Base-by-base conservation (phyloP, 371 early-diverging fungal species). In the Gilbertella persicaria region DNA sequence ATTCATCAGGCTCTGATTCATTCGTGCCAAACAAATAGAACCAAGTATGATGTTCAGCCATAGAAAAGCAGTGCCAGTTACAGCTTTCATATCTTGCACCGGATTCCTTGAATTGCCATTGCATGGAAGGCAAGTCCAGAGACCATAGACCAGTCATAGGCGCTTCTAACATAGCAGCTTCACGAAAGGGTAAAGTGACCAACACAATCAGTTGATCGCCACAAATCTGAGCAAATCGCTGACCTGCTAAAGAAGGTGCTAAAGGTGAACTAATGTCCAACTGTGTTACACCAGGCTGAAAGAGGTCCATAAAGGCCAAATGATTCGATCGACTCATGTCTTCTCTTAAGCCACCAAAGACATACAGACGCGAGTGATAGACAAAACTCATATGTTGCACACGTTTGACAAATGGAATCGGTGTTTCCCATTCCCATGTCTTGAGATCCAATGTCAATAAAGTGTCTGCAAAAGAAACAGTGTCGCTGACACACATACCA, bases 41-140 rank as follows among this genome's bases (percentile, higher is more conserved):
- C 10, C 59, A 65, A 0, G 67, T 68, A 33, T 76, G 68, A 38
- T 86, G 69, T 55, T 81, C 76, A 8, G 69, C 71, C 81, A 84
- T 82, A 10, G 86, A 79, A 64, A 84, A 85, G 44, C 81, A 79
- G 50, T 84, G 77, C 89, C 89, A 89, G n/a, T 71, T 75, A 21
- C 72, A 68, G 3, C 29, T 42, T 23, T 78, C 80, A 39, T 83
- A 76, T 13, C 68, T 62, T 12, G 78, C 56, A 14, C 80, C 80
- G 29, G 69, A 68, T 38, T 80, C 84, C 40, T 77, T 77, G 48
- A 75, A 74, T n/a, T 66, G 67, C 89, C 89, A 89, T 36, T 80
- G 76, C 65, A 87, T 75, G 6, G 78, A 77, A 6, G 77, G 60
- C 41, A 87, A 61, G 61, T 86, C 82, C 33, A 89, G 48, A 1